Evolutionary conservation across 345 rosid genomes (phyloP), one percentile per base, ranked within the genome.

Genomic region (Erucastrum elatum): DNA sequence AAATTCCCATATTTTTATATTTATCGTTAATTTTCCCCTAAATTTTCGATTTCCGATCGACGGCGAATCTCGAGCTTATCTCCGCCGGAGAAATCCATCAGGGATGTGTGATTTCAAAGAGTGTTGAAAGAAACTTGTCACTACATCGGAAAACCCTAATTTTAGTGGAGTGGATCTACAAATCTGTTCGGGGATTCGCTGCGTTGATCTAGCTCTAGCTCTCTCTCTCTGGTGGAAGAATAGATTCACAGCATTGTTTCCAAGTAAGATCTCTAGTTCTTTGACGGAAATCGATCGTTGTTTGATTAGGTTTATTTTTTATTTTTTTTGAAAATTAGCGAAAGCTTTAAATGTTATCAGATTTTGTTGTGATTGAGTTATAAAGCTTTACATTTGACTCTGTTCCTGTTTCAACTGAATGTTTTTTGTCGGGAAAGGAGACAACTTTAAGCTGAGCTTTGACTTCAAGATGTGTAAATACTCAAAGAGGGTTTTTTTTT

Each of bases 121-220:
- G 68, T 58, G 12, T 65, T 37, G 41, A 64, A 64, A 9, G 29
- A 61, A 33, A 10, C n/a, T 21, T 21, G 21, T 71, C 33, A 64
- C 35, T 71, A 64, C 33, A 35, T 55, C 62, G 6, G 31, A 79
- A 79, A 79, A 67, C 82, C 74, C 78, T 73, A 74, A 25, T 44
- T 66, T 58, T 0, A 53, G 39, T 58, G 15, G 34, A 68, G 37
- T 61, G 51, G 39, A 68, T 72, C 84, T 85, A 83, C 71, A 88
- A 41, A 85, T 87, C 86, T 85, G 76, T 84, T 60, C 79, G 78
- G 83, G 87, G 87, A 87, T 89, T 94, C 84, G 84, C 82, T 37
- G 44, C 21, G 21, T 21, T 21, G 21, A 21, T 21, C 21, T 21
- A 21, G 21, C 21, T 21, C 21, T 21, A 21, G 21, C 21, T 21